phyloP scores from a whole-genome alignment of 192 early-diverging fungal species.

The Mortierella antarctica region DNA sequence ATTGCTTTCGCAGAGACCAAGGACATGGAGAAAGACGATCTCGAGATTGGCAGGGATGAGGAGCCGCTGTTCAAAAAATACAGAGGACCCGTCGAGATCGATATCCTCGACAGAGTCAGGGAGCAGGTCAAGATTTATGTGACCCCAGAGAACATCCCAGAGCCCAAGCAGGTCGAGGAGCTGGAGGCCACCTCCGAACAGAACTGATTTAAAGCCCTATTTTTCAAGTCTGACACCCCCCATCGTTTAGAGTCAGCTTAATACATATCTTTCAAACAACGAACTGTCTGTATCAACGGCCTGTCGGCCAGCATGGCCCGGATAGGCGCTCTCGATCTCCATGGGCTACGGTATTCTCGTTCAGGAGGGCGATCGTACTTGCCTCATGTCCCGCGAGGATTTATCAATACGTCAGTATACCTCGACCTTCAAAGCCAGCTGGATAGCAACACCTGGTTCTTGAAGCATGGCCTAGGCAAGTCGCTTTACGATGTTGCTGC shows the following conservation, averaged over 20 bases:
- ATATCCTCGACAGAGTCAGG: constrained; percentile 29
- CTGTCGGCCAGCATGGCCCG: constrained; percentile 12
- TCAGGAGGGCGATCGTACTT: constrained; percentile 10
- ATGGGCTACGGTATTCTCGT: constrained; percentile 15
- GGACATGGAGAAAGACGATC: constrained; percentile 54
- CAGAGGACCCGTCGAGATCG: constrained; percentile 42
- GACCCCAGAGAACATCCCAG: constrained; percentile 31
- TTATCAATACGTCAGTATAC: constrained; percentile 9
- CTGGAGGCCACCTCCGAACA: background rate
- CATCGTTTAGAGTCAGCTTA: too few relatives aligned
- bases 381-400: constrained; percentile 8
- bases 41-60: constrained; percentile 53
- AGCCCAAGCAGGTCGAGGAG: constrained; percentile 12
- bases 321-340: constrained; percentile 18
- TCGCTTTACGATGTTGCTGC: constrained; percentile 6
- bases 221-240: too few relatives aligned
- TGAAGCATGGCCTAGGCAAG: constrained; percentile 16
- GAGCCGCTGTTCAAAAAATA: constrained; percentile 54
- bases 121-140: constrained; percentile 50
- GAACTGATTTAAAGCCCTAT: background rate
- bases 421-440: constrained; percentile 11
- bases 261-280: too few relatives aligned
- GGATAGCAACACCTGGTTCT: constrained; percentile 5
- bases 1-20: constrained; percentile 67
- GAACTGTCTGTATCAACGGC: background rate